Percentiles rank a stretch among this genome's conserved stretches.
phyloP scores from a whole-genome alignment of 257 asterid genomes.

The Solanum dulcamara region DNA sequence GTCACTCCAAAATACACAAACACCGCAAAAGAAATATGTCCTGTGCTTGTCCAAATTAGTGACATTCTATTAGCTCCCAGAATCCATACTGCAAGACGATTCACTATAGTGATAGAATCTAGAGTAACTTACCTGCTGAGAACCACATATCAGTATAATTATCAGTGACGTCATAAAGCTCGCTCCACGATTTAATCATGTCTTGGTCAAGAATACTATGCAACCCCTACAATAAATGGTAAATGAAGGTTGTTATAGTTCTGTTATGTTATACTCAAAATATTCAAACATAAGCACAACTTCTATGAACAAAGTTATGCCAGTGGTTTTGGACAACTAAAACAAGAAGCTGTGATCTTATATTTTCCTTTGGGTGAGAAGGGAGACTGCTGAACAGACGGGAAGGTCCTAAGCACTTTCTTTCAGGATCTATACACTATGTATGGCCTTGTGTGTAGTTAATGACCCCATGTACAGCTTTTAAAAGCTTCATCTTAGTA shows the following conservation, averaged over 20 bases:
- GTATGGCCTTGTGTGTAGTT: not conserved
- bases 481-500: not conserved
- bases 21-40: not conserved
- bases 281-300: not conserved
- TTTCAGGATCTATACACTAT: not conserved
- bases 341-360: not conserved
- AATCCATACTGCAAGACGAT: not conserved
- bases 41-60: not conserved
- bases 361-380: not conserved
- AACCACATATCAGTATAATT: slow-evolving; percentile 80
- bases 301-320: not conserved
- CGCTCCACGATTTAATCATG: slow-evolving; percentile 44
- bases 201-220: slow-evolving; percentile 40
- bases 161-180: slow-evolving; percentile 67
- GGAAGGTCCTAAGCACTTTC: not conserved
- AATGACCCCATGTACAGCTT: not conserved
- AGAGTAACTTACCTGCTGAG: slow-evolving; percentile 56
- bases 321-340: not conserved
- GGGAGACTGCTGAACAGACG: not conserved
- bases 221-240: slow-evolving; percentile 54
- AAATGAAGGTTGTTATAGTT: not conserved
- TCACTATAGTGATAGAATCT: not conserved
- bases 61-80: not conserved
- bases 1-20: not conserved
- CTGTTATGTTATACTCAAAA: not conserved